Evolutionary conservation across 768 basidiomycete genomes (phyloP).

Genomic region (Naematelia aurantialba): DNA sequence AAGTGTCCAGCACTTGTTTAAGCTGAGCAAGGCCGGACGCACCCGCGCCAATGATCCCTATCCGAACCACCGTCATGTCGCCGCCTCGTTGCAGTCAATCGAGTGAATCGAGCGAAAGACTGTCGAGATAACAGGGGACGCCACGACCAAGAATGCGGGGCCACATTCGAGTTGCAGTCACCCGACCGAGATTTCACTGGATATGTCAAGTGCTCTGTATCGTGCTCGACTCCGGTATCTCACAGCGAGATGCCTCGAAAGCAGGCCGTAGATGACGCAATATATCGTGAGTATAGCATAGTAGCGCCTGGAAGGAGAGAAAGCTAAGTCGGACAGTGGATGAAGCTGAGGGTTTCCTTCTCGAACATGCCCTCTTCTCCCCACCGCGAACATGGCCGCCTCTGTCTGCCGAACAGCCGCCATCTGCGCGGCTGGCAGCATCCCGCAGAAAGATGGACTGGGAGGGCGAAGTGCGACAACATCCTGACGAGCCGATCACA

Average conservation of each 20-base stretch:
- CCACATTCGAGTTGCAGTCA: background rate
- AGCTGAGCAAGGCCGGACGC: conserved; percentile 42
- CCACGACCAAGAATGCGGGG: background rate
- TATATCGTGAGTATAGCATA: conserved; percentile 22
- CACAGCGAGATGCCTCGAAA: conserved; percentile 15
- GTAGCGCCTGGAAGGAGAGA: no score
- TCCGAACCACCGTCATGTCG: conserved; percentile 2
- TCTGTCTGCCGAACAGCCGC: conserved; percentile 11
- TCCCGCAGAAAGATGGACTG: conserved; percentile 41
- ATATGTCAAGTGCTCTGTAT: background rate
- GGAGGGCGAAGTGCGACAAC: conserved; percentile 27
- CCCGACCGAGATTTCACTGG: background rate
- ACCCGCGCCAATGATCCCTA: conserved; percentile 47
- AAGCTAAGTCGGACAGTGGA: conserved; percentile 23
- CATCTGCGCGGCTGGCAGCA: conserved; percentile 16
- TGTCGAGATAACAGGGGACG: no score
- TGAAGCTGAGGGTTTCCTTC: conserved; percentile 44
- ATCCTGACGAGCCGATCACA: conserved; percentile 30
- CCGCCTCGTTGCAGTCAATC: no score
- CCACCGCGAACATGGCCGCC: conserved; percentile 43
- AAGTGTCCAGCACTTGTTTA: conserved; percentile 35
- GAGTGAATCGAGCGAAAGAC: no score
- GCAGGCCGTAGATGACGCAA: conserved; percentile 21
- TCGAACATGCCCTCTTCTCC: conserved; percentile 40
- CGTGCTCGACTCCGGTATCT: background rate